phyloP scores from a whole-genome alignment of 495 filamentous ascomycete species.

The Aspergillus saccharolyticus region DNA sequence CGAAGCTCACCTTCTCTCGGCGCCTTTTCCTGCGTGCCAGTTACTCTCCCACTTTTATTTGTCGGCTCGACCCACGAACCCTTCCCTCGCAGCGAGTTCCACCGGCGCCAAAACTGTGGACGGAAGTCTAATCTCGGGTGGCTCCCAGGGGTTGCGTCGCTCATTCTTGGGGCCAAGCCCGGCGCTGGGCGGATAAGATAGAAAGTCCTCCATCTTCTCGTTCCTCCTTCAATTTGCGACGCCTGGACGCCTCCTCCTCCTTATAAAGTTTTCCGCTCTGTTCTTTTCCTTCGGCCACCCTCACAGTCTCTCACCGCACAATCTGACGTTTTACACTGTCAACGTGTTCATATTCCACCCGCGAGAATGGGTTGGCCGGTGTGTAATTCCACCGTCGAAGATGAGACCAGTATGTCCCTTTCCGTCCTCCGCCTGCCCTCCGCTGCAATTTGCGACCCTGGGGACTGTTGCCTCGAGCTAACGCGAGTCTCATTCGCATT shows the following conservation, averaged over 20 bases:
- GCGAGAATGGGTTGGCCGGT: slow-evolving; percentile 46
- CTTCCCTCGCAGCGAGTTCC: not conserved
- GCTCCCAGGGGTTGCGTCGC: slow-evolving; percentile 11
- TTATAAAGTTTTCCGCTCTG: slow-evolving; percentile 2
- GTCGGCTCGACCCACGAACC: not conserved
- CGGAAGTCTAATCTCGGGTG: slow-evolving; percentile 1
- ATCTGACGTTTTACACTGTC: not conserved
- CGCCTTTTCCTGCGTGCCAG: not conserved
- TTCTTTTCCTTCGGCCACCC: slow-evolving; percentile 1
- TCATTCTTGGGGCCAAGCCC: slow-evolving; percentile 17
- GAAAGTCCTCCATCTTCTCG: not conserved
- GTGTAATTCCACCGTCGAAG: slow-evolving; percentile 46
- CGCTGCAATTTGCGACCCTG: slow-evolving; percentile 3
- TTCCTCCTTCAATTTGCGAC: slow-evolving; percentile 1
- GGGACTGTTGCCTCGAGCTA: slow-evolving; percentile 2
- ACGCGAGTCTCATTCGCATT: not conserved
- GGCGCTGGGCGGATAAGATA: slow-evolving; percentile 18
- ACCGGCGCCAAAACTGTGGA: not conserved
- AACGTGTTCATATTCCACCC: slow-evolving; percentile 8
- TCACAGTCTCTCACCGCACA: not conserved
- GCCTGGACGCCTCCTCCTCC: slow-evolving; percentile 1
- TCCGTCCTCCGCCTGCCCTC: not conserved
- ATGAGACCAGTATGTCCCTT: slow-evolving; percentile 35
- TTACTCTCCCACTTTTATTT: not conserved
- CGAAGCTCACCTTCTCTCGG: not conserved